These are phyloP conservation scores for Panaeolus cyanescens DNA, from an alignment of 768 basidiomycete species.

Conservation along the genomic window DNA sequence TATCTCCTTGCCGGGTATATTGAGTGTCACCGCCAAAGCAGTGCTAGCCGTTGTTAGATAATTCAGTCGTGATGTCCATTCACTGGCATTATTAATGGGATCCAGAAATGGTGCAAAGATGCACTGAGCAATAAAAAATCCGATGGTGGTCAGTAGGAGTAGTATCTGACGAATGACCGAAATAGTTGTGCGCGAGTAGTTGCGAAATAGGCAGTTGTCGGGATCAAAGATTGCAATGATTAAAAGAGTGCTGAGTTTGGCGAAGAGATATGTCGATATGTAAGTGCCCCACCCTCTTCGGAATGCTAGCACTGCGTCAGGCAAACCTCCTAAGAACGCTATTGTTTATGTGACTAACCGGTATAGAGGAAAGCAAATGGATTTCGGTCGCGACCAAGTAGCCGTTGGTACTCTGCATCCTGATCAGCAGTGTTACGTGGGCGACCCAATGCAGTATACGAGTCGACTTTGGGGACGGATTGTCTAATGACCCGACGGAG, in stretches of 20 bases:
- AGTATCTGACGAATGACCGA: slow-evolving; percentile 61
- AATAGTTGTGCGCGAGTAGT: slow-evolving; percentile 48
- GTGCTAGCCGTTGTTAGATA: slow-evolving; percentile 67
- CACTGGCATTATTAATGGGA: slow-evolving; percentile 73
- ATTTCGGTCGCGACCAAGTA: slow-evolving; percentile 63
- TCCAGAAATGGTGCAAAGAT: slow-evolving; percentile 64
- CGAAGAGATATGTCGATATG: slow-evolving; percentile 63
- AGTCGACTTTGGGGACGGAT: slow-evolving; percentile 66
- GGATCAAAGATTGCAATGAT: slow-evolving; percentile 67
- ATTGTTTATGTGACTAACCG: slow-evolving; percentile 40
- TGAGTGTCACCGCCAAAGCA: slow-evolving; percentile 62
- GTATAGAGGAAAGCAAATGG: slow-evolving; percentile 73
- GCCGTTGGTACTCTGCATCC: slow-evolving; percentile 70
- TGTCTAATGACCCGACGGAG: slow-evolving; percentile 55
- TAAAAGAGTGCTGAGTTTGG: slow-evolving; percentile 69
- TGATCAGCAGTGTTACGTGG: slow-evolving; percentile 54
- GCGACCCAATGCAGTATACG: slow-evolving; percentile 72
- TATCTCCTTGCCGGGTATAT: slow-evolving; percentile 54
- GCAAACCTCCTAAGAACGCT: slow-evolving; percentile 2
- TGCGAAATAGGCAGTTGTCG: slow-evolving; percentile 74
- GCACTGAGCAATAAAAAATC: slow-evolving; percentile 66
- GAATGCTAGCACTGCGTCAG: slow-evolving; percentile 46
- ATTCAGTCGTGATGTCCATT: slow-evolving; percentile 72
- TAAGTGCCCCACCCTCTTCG: slow-evolving; percentile 72
- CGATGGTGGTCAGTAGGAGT: slow-evolving; percentile 55